Evolutionary conservation across 129 eudicot species (phyloP).

Genomic region (Scalesia atractyloides): DNA sequence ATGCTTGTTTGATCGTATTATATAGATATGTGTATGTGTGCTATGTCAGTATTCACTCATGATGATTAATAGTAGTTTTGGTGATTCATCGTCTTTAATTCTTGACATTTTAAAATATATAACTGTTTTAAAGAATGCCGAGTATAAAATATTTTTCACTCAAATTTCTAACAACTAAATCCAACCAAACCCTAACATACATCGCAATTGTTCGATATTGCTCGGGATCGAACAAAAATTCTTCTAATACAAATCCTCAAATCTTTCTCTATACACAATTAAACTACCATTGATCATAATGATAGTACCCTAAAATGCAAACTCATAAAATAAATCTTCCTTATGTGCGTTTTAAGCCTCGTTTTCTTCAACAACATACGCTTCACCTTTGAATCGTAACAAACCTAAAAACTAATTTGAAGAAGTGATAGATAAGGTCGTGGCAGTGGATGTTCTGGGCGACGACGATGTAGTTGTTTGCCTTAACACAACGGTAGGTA

Average conservation of each 20-base stretch:
- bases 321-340: conserved; percentile 18
- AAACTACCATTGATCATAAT: conserved; percentile 15
- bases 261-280: conserved; percentile 31
- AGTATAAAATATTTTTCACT: conserved; percentile 16
- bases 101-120: neutral
- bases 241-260: conserved; percentile 24
- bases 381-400: neutral
- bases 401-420: conserved; percentile 40
- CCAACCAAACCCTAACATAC: conserved; percentile 14
- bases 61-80: neutral
- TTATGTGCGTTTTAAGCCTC: neutral
- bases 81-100: neutral
- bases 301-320: conserved; percentile 20
- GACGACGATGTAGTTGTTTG: conserved; percentile 42
- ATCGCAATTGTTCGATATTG: neutral
- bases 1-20: no score
- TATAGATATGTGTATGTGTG: no score
- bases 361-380: neutral
- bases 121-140: conserved; percentile 3
- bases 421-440: conserved; percentile 59
- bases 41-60: neutral
- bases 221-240: conserved; percentile 14
- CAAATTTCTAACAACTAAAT: conserved; percentile 14
- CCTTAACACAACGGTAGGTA: conserved; percentile 58
- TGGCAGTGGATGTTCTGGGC: conserved; percentile 67